A percentile compares a stretch with the other conserved stretches of the same genome.
These are phyloP conservation scores for Polytolypa hystricis DNA, from an alignment of 2,329 filamentous ascomycete species.

Conservation along the genomic window DNA sequence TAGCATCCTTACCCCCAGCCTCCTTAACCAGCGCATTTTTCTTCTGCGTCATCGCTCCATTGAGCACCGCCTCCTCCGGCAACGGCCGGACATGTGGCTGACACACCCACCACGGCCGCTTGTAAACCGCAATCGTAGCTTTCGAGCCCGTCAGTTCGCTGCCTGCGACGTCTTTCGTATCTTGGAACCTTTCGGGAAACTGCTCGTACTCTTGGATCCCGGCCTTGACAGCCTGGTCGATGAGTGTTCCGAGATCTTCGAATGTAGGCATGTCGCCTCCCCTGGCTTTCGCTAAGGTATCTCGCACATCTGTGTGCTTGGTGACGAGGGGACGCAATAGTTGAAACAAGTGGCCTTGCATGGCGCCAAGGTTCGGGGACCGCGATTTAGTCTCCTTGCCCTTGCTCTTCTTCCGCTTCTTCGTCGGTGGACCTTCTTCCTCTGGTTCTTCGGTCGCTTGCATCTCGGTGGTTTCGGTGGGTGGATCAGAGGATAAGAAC, in stretches of 20 bases:
- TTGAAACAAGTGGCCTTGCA: conserved; percentile 91
- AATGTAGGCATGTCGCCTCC: conserved; percentile 64
- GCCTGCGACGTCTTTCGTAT: conserved; percentile 21
- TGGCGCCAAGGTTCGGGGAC: conserved; percentile 59
- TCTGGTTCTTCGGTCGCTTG: conserved; percentile 14
- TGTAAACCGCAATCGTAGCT: conserved; percentile 60
- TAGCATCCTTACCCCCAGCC: background rate
- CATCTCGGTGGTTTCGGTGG: conserved; percentile 21
- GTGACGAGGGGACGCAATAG: conserved; percentile 73
- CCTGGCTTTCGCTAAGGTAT: conserved; percentile 61
- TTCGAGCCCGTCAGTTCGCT: conserved; percentile 33
- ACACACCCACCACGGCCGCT: conserved; percentile 78
- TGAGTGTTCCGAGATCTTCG: conserved; percentile 62
- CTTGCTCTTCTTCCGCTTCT: conserved; percentile 36
- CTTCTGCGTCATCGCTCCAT: conserved; percentile 62
- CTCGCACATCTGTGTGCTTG: conserved; percentile 70
- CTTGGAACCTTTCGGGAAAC: conserved; percentile 28
- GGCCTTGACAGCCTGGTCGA: conserved; percentile 62
- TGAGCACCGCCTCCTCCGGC: conserved; percentile 75
- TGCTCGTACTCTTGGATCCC: conserved; percentile 58
- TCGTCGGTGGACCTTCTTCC: conserved; percentile 39
- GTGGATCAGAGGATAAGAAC: conserved; percentile 52
- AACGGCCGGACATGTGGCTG: conserved; percentile 79
- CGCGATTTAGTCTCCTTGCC: conserved; percentile 35
- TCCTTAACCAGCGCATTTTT: conserved; percentile 46